Evolutionary conservation across 768 basidiomycete genomes (phyloP).

Genomic region (Gymnopilus dilepis): DNA sequence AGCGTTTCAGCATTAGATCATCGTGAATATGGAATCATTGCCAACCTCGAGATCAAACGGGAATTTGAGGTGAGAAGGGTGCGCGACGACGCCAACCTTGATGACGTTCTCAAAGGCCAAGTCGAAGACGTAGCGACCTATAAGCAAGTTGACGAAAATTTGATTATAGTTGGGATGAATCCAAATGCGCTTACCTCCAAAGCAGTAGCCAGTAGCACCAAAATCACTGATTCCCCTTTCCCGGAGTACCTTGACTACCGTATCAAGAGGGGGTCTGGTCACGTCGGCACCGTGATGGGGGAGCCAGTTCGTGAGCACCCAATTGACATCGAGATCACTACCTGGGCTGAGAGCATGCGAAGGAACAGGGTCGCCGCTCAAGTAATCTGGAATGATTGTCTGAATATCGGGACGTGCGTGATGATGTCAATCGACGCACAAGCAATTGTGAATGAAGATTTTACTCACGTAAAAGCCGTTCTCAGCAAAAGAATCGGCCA

Average conservation of each 20-base stretch:
- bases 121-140: conserved; percentile 64
- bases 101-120: conserved; percentile 61
- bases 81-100: conserved; percentile 53
- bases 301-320: conserved; percentile 50
- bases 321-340: conserved; percentile 44
- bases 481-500: conserved; percentile 47
- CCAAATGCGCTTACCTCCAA: conserved; percentile 48
- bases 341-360: conserved; percentile 39
- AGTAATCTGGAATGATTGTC: conserved; percentile 47
- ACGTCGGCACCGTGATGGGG: conserved; percentile 40
- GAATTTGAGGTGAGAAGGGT: conserved; percentile 64
- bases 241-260: conserved; percentile 61
- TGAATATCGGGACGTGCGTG: conserved; percentile 15
- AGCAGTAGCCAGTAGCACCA: conserved; percentile 73
- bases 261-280: conserved; percentile 58
- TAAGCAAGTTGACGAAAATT: neutral
- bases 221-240: conserved; percentile 61
- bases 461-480: conserved; percentile 50
- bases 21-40: neutral
- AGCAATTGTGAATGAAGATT: neutral
- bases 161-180: neutral
- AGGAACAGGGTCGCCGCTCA: conserved; percentile 47
- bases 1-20: neutral
- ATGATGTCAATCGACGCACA: neutral
- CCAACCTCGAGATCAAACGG: conserved; percentile 67